A percentile compares a stretch with the other conserved stretches of the same genome.
Conservation (phyloP, 179 eudicot species). For the Beta corolliflora region DNA sequence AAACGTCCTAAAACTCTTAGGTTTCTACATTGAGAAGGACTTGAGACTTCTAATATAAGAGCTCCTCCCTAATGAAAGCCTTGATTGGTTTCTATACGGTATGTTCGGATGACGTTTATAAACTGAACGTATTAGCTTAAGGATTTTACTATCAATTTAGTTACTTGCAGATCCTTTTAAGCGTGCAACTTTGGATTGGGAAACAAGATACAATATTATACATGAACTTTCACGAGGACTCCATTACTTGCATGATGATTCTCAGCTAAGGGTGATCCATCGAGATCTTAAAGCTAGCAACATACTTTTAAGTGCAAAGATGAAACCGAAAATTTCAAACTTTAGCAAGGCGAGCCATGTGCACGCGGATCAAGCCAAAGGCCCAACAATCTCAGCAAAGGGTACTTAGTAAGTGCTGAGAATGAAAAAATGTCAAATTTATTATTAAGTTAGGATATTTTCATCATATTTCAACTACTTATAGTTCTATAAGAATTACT, state of each 20-base stretch:
- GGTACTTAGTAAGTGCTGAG: constrained; percentile 42
- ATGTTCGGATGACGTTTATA: not conserved
- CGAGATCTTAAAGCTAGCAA: constrained; percentile 53
- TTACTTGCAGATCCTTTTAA: constrained; percentile 29
- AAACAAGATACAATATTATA: constrained; percentile 35
- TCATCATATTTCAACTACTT: no score
- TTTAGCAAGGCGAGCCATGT: constrained; percentile 42
- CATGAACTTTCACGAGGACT: constrained; percentile 46
- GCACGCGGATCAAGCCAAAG: constrained; percentile 26
- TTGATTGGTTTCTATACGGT: constrained; percentile 29
- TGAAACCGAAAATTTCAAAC: constrained; percentile 51
- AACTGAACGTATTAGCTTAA: no score
- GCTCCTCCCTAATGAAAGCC: constrained; percentile 33
- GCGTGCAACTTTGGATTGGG: constrained; percentile 41
- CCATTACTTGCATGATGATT: constrained; percentile 52
- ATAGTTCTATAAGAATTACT: no score
- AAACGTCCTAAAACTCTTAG: constrained; percentile 33
- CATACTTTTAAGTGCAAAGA: constrained; percentile 34
- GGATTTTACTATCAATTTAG: not conserved
- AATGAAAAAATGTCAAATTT: no score
- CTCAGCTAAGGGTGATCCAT: constrained; percentile 43
- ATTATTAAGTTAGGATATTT: no score
- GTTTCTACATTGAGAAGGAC: constrained; percentile 27
- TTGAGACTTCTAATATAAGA: constrained; percentile 32
- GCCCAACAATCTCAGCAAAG: constrained; percentile 1